A percentile compares a stretch with the other conserved stretches of the same genome.
Evolutionary conservation across 164 flowering plant species (phyloP).

Genomic region (Berberis thunbergii): DNA sequence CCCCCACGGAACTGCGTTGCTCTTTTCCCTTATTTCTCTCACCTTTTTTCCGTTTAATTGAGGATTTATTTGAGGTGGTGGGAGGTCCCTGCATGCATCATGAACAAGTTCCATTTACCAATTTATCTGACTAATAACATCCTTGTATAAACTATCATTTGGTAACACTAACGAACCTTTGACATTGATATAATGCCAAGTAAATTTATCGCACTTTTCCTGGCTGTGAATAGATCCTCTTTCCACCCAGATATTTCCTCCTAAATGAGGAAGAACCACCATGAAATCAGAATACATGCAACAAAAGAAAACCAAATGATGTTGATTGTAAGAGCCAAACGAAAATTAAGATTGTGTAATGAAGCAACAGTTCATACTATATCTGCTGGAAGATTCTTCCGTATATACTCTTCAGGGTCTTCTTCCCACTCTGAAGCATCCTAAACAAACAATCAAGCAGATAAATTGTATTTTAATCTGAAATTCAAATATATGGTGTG

Average conservation of each 20-base stretch:
- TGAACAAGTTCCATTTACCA: neutral
- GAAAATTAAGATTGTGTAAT: neutral
- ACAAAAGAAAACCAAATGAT: neutral
- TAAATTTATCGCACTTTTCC: conserved; percentile 79
- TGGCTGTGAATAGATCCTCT: conserved; percentile 66
- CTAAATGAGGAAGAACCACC: conserved; percentile 21
- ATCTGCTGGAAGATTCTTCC: conserved; percentile 79
- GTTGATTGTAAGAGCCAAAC: neutral
- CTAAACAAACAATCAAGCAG: conserved; percentile 21
- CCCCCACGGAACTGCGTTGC: conserved; percentile 47
- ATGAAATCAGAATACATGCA: neutral
- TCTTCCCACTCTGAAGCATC: conserved; percentile 79
- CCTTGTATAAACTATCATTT: neutral
- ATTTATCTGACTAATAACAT: neutral
- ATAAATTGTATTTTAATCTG: neutral
- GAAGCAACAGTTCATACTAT: conserved; percentile 36
- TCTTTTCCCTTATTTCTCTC: conserved; percentile 44
- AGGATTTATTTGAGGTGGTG: conserved; percentile 17
- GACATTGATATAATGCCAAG: conserved; percentile 76
- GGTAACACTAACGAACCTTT: conserved; percentile 34
- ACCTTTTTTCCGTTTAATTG: conserved; percentile 59
- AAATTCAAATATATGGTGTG: neutral
- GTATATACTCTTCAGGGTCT: conserved; percentile 56
- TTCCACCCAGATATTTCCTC: conserved; percentile 79
- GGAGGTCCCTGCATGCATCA: conserved; percentile 58